phyloP scores from a whole-genome alignment of 2,329 filamentous ascomycete species.

The Ophiognomonia clavigignenti-juglandacearum region DNA sequence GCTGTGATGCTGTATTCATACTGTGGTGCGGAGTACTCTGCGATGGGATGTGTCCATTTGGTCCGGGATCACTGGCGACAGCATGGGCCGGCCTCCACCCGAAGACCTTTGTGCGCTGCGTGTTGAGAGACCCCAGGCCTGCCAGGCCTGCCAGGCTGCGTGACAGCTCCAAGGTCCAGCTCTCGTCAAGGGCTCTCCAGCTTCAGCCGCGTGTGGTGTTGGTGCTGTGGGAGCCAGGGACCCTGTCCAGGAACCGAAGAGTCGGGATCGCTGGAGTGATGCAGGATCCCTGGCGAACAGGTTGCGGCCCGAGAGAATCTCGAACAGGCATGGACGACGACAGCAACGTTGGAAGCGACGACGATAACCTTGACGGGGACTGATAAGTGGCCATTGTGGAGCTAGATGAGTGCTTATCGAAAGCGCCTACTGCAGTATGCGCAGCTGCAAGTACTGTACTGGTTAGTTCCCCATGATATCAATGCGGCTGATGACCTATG shows the following conservation, averaged over 20 bases:
- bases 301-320: too few relatives aligned
- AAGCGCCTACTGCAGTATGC: neutral
- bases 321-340: constrained; percentile 3
- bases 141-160: neutral
- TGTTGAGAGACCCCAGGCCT: neutral
- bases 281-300: constrained; percentile 10
- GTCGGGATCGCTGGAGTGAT: constrained; percentile 13
- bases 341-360: neutral
- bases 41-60: neutral
- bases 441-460: too few relatives aligned
- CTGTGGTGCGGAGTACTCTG: too few relatives aligned
- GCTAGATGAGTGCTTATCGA: neutral
- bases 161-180: constrained; percentile 4
- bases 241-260: constrained; percentile 13
- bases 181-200: too few relatives aligned
- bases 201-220: too few relatives aligned
- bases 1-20: too few relatives aligned
- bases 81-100: neutral
- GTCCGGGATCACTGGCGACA: neutral
- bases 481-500: too few relatives aligned
- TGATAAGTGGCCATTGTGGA: neutral
- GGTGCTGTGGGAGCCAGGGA: neutral
- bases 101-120: neutral
- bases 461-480: too few relatives aligned
- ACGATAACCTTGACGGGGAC: neutral